Evolutionary conservation across 2,329 filamentous ascomycete species (phyloP), one percentile per base, ranked within the genome.

Genomic region (Zymoseptoria ardabiliae): DNA sequence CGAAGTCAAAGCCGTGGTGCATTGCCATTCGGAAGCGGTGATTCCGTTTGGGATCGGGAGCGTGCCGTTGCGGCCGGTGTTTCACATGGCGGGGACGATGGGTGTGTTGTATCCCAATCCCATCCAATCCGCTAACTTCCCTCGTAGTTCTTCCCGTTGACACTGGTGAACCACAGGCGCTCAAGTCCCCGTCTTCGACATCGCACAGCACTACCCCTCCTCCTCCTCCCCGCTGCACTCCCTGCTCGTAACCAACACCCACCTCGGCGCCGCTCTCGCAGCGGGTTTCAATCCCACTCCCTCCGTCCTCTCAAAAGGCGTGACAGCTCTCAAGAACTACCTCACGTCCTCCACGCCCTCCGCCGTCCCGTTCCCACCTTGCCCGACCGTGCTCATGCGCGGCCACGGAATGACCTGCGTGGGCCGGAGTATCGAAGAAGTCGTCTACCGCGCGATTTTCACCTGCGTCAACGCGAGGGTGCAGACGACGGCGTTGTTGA

Each of bases 341-440:
- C 61, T 72, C 53, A 67, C 66, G 3, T 67, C 69, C 19, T 58
- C 64, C 19, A 45, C 65, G 3, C 41, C 66, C 4, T 22, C 55
- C 2, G 57, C 63, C 3, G 55, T 59, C 0, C 53, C 60, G 8
- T 68, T 65, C 45, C 72, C 71, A 2, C 58, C 68, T 1, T 58
- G 65, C 35, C 64, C 65, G 0, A 67, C 67, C 1, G 69, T 73
- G 50, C 61, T 73, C 17, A 75, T 78, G 69, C 75, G 76, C 56
- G 72, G 74, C 1, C 77, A 79, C 61, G 78, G 78, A 22, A 79
- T 79, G 60, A 77, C 76, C 1, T 75, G 73, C 10, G 67, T 74
- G 0, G 77, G 75, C 0, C 66, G 69, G 2, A 70, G 71, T 8
- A 75, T 79, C 57, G 73, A 78, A 63, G 76, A 78, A 63, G 76